phyloP scores from a whole-genome alignment of 768 basidiomycete genomes.

The Pulveroboletus sp. region DNA sequence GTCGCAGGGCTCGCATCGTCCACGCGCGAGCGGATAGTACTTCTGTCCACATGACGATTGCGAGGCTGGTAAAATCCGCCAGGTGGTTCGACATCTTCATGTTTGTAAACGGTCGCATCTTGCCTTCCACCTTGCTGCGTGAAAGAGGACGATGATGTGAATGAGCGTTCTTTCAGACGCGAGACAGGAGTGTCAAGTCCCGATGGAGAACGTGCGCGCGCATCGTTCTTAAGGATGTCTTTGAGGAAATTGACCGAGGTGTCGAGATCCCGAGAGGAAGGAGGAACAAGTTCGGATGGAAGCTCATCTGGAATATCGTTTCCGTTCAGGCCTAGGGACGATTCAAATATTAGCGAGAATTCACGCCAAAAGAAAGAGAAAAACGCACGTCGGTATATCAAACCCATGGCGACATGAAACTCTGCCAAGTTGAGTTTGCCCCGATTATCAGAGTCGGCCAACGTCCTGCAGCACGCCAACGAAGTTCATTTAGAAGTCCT shows the following conservation, averaged over 20 bases:
- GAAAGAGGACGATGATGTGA: constrained; percentile 52
- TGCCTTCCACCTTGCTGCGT: constrained; percentile 54
- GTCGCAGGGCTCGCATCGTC: constrained; percentile 60
- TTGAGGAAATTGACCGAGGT: constrained; percentile 88
- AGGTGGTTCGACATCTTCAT: constrained; percentile 59
- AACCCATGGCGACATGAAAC: constrained; percentile 97
- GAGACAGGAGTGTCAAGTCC: constrained; percentile 54
- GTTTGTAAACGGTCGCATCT: constrained; percentile 93
- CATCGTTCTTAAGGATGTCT: constrained; percentile 83
- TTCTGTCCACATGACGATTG: constrained; percentile 82
- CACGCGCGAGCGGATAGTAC: constrained; percentile 68
- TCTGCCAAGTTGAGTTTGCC: constrained; percentile 95
- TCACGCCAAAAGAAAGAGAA: background rate
- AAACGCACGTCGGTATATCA: constrained; percentile 90
- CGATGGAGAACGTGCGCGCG: constrained; percentile 65
- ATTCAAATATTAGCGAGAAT: constrained; percentile 1
- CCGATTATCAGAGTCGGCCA: constrained; percentile 90
- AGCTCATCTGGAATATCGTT: constrained; percentile 85
- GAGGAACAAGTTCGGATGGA: constrained; percentile 87
- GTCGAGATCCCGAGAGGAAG: constrained; percentile 86
- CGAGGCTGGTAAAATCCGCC: constrained; percentile 76
- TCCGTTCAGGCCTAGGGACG: constrained; percentile 75
- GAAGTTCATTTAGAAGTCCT: background rate
- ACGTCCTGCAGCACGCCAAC: constrained; percentile 53
- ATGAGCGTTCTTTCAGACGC: constrained; percentile 66